Evolutionary conservation across 1,284 basidiomycete species (phyloP).

Genomic region (Moesziomyces antarcticus): DNA sequence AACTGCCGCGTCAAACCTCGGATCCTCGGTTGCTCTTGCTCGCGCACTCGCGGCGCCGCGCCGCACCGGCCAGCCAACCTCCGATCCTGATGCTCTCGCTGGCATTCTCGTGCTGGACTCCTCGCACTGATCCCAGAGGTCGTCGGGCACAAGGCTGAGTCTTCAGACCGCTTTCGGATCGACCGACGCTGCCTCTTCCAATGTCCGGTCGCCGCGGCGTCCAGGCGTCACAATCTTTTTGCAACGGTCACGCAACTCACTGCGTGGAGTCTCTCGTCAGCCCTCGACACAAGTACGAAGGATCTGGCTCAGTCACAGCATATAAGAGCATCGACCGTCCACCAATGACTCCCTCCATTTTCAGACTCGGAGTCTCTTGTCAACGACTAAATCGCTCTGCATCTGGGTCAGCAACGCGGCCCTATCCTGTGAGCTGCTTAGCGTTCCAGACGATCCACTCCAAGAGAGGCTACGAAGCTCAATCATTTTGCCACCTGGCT

Average conservation of each 20-base stretch:
- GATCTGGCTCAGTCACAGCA: too few species aligned
- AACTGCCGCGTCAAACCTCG: neutral
- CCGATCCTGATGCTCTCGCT: too few species aligned
- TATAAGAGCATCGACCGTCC: too few species aligned
- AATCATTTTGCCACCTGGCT: neutral
- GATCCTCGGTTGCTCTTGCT: neutral
- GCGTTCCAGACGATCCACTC: neutral
- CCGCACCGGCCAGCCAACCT: neutral
- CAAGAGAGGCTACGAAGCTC: neutral
- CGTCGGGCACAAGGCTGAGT: neutral
- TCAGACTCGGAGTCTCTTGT: too few species aligned
- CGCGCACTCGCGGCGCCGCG: neutral
- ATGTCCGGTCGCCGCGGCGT: neutral
- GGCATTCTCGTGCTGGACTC: too few species aligned
- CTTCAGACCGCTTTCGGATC: neutral
- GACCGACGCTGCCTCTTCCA: neutral
- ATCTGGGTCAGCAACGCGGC: too few species aligned
- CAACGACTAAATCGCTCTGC: too few species aligned
- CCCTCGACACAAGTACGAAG: too few species aligned
- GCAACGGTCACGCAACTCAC: too few species aligned
- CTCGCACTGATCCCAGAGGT: neutral
- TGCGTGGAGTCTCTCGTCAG: too few species aligned
- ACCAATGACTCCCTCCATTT: too few species aligned
- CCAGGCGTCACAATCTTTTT: neutral
- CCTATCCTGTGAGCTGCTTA: too few species aligned